Evolutionary conservation across 1,139 yeast species (phyloP).

Genomic region (Wickerhamiella infanticola): DNA sequence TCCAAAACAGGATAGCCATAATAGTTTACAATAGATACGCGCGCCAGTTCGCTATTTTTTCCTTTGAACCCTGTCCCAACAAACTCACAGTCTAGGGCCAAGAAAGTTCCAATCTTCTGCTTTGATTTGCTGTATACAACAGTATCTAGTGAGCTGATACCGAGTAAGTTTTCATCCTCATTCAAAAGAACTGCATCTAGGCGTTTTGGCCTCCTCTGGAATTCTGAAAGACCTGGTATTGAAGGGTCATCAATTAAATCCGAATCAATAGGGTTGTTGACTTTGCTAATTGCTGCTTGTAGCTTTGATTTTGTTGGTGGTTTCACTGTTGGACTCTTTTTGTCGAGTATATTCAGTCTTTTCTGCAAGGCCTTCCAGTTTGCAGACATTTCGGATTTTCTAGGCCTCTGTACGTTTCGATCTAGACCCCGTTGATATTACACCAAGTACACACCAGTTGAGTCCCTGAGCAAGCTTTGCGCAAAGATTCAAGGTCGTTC

Average conservation of each 20-base stretch:
- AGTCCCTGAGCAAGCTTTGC: too few relatives aligned
- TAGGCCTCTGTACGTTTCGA: too few relatives aligned
- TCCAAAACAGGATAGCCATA: conserved; percentile 62
- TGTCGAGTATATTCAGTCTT: background rate
- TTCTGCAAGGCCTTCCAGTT: background rate
- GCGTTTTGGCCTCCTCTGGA: background rate
- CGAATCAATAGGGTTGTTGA: too few relatives aligned
- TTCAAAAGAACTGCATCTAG: background rate
- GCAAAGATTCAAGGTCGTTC: too few relatives aligned
- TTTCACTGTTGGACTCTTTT: background rate
- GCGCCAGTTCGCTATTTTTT: conserved; percentile 52
- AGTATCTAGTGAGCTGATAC: background rate
- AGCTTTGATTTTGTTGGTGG: background rate
- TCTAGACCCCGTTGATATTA: too few relatives aligned
- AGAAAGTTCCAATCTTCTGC: conserved; percentile 33
- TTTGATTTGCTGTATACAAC: background rate
- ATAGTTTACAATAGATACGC: conserved; percentile 76
- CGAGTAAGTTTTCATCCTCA: background rate
- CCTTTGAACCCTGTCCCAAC: conserved; percentile 81
- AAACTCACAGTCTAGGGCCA: conserved; percentile 88
- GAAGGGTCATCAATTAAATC: background rate
- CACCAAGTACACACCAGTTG: too few relatives aligned
- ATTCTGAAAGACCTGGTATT: background rate
- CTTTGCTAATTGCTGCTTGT: background rate
- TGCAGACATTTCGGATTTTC: background rate